A percentile compares a stretch with the other conserved stretches of the same genome.
Evolutionary conservation across 2,329 filamentous ascomycete species (phyloP).

Genomic region (Aspergillus sp.): DNA sequence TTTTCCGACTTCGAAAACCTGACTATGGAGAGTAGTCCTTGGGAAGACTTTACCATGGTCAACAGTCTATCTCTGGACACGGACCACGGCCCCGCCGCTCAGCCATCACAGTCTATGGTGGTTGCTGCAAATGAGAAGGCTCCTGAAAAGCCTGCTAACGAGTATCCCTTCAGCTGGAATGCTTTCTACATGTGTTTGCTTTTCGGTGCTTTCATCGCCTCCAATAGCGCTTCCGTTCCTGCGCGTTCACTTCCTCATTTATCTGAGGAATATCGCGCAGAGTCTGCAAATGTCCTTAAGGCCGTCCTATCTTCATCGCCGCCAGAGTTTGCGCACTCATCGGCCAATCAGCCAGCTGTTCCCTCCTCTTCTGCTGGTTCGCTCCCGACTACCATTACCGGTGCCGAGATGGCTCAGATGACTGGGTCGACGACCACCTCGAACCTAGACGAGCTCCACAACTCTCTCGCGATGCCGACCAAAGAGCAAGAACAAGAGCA

Average conservation of each 20-base stretch:
- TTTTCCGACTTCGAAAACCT: conserved; percentile 83
- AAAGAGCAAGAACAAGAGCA: conserved; percentile 86
- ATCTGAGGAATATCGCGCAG: conserved; percentile 48
- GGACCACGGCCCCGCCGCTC: conserved; percentile 31
- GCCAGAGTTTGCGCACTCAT: conserved; percentile 50
- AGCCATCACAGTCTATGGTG: conserved; percentile 31
- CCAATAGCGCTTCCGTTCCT: conserved; percentile 68
- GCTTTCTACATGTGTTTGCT: conserved; percentile 93
- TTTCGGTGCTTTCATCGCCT: conserved; percentile 92
- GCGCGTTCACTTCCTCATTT: conserved; percentile 55
- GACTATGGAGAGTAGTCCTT: conserved; percentile 71
- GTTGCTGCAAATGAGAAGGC: conserved; percentile 42
- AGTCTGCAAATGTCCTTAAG: conserved; percentile 49
- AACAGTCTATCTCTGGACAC: conserved; percentile 55
- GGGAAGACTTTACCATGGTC: conserved; percentile 80
- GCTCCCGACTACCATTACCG: conserved; percentile 35
- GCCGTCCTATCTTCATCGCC: conserved; percentile 46
- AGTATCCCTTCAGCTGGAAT: conserved; percentile 66
- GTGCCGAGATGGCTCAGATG: conserved; percentile 42
- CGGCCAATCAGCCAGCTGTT: conserved; percentile 42
- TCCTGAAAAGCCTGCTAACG: conserved; percentile 49
- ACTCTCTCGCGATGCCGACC: conserved; percentile 70
- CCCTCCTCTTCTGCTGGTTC: conserved; percentile 25
- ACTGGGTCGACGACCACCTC: conserved; percentile 31
- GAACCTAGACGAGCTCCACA: conserved; percentile 64